phyloP scores from a whole-genome alignment of 2,329 filamentous ascomycete species.

The Talaromyces marneffei region DNA sequence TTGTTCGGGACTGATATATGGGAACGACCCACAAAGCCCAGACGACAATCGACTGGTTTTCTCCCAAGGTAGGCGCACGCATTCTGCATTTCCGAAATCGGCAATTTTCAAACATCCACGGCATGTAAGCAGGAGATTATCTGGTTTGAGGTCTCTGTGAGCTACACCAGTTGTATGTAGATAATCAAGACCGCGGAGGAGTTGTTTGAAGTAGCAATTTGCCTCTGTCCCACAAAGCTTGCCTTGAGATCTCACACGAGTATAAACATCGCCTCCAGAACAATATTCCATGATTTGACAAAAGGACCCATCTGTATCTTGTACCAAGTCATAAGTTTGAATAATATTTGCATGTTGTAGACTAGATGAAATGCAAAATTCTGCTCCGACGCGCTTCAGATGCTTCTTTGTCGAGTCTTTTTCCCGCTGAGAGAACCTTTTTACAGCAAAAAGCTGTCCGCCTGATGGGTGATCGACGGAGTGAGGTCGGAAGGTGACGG shows the following conservation, averaged over 20 bases:
- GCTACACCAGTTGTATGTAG: conserved; percentile 88
- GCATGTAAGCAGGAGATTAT: conserved; percentile 55
- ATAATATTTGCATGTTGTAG: conserved; percentile 86
- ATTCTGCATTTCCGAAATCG: conserved; percentile 68
- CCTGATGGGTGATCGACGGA: conserved; percentile 57
- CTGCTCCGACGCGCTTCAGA: conserved; percentile 80
- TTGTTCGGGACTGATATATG: conserved; percentile 86
- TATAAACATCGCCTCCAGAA: conserved; percentile 81
- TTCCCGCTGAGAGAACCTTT: conserved; percentile 79
- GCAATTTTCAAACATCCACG: conserved; percentile 55
- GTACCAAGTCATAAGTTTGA: conserved; percentile 80
- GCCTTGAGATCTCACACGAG: conserved; percentile 70
- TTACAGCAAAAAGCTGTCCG: conserved; percentile 87
- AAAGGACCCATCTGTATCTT: conserved; percentile 67
- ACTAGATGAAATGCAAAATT: conserved; percentile 88
- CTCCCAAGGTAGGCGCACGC: conserved; percentile 93
- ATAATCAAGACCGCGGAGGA: conserved; percentile 90
- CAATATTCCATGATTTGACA: conserved; percentile 96
- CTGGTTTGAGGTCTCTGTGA: conserved; percentile 55
- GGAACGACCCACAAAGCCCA: conserved; percentile 81
- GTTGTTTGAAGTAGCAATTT: conserved; percentile 89
- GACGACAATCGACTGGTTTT: conserved; percentile 86
- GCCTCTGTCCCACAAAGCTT: conserved; percentile 69
- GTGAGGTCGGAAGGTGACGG: conserved; percentile 81
- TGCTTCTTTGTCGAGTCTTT: conserved; percentile 86